These are phyloP conservation scores for Vanrija sp. DNA, from an alignment of 1,284 basidiomycete genomes.

Conservation along the genomic window DNA sequence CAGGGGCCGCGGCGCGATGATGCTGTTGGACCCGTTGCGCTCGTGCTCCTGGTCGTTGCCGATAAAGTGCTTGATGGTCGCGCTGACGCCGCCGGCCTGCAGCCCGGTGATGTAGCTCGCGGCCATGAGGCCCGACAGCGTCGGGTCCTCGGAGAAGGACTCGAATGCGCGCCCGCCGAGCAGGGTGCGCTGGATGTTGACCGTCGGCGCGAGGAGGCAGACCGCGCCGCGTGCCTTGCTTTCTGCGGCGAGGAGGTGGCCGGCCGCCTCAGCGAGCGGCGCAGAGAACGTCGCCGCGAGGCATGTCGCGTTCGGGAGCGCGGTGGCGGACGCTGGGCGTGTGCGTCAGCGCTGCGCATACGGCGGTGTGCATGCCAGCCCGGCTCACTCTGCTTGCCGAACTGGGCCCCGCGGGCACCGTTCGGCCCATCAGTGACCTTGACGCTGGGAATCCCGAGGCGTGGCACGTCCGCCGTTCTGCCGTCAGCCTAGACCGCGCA, in stretches of 20 bases:
- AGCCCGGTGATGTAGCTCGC: slow-evolving; percentile 70
- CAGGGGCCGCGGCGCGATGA: slow-evolving; percentile 56
- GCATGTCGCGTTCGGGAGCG: slow-evolving; percentile 62
- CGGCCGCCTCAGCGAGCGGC: slow-evolving; percentile 61
- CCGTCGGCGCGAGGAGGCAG: slow-evolving; percentile 67
- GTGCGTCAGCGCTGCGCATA: background rate
- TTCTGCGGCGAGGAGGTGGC: slow-evolving; percentile 61
- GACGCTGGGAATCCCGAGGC: slow-evolving; percentile 37
- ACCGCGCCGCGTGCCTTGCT: slow-evolving; percentile 66
- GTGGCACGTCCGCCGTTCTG: slow-evolving; percentile 34
- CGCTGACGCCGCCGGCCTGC: slow-evolving; percentile 66
- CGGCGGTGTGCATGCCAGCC: no score
- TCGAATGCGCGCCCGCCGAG: slow-evolving; percentile 60
- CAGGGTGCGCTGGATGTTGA: slow-evolving; percentile 74
- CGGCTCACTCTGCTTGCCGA: slow-evolving; percentile 30
- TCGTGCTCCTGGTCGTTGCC: slow-evolving; percentile 47
- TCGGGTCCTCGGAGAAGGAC: slow-evolving; percentile 75
- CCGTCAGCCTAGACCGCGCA: background rate
- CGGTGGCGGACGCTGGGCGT: slow-evolving; percentile 54
- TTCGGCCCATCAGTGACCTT: slow-evolving; percentile 35
- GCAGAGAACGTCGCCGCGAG: slow-evolving; percentile 49
- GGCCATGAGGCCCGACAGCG: slow-evolving; percentile 65
- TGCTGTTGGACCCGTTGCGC: slow-evolving; percentile 27
- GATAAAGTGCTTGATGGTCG: slow-evolving; percentile 47
- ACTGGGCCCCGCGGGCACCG: slow-evolving; percentile 27